phyloP scores from a whole-genome alignment of 768 basidiomycete species.

The Suillus weaverae region DNA sequence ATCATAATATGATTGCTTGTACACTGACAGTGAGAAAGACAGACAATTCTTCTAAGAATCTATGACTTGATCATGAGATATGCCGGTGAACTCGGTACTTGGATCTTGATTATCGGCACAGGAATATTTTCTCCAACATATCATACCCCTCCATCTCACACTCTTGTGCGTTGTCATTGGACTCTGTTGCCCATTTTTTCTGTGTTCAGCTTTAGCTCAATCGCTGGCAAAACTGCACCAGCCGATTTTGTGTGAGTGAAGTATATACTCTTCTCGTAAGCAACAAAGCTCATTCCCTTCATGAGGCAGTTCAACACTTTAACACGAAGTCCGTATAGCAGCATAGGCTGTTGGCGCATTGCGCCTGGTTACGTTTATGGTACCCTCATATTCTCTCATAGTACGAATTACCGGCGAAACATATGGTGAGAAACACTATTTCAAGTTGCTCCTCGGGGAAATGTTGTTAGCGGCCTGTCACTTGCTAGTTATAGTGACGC shows the following conservation, averaged over 20 bases:
- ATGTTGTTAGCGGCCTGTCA: background rate
- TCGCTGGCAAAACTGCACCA: constrained; percentile 4
- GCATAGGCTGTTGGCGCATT: constrained; percentile 3
- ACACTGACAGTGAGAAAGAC: background rate
- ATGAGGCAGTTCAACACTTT: constrained; percentile 7
- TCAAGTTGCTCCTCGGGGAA: background rate
- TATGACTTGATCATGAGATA: background rate
- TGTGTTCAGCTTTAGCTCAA: background rate
- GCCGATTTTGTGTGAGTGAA: constrained; percentile 5
- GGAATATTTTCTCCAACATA: background rate
- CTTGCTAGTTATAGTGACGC: background rate
- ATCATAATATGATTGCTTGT: background rate
- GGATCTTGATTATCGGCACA: background rate
- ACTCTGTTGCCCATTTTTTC: background rate
- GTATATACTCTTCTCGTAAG: background rate
- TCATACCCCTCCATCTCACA: background rate
- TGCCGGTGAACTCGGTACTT: background rate
- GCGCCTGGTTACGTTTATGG: constrained; percentile 8
- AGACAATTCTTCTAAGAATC: background rate
- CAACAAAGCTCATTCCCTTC: background rate
- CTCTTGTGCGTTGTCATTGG: background rate
- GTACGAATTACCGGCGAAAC: background rate
- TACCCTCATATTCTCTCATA: constrained; percentile 10
- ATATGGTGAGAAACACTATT: constrained; percentile 6
- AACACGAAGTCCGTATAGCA: constrained; percentile 6